These are phyloP conservation scores for Dacryopinax primogenitus DNA, from an alignment of 768 basidiomycete species.

Conservation along the genomic window DNA sequence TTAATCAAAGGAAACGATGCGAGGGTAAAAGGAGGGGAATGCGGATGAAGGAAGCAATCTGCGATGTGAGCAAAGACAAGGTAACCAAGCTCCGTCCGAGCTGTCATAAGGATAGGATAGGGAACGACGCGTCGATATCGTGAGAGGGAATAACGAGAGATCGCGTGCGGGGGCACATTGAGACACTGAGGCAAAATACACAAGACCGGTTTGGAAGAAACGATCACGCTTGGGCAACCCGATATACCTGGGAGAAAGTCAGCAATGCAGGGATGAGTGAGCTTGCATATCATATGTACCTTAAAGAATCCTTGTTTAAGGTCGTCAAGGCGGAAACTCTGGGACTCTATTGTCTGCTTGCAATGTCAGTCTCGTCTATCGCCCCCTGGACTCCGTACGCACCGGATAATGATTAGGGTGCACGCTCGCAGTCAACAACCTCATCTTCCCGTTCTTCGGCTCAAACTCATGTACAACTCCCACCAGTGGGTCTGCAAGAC, in stretches of 20 bases:
- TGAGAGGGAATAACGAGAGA: neutral
- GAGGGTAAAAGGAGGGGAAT: too few species aligned
- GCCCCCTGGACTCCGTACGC: slow-evolving; percentile 22
- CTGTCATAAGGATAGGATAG: neutral
- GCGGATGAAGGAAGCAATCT: too few species aligned
- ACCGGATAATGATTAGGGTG: slow-evolving; percentile 68
- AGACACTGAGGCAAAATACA: neutral
- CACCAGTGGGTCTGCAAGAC: slow-evolving; percentile 45
- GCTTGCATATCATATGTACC: slow-evolving; percentile 35
- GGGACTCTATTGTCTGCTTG: slow-evolving; percentile 51
- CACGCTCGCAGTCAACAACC: slow-evolving; percentile 75
- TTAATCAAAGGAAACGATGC: too few species aligned
- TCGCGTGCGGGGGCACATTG: neutral
- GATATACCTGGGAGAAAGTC: slow-evolving; percentile 21
- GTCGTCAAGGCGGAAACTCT: slow-evolving; percentile 82
- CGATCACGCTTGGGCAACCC: slow-evolving; percentile 23
- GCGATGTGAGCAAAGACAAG: neutral
- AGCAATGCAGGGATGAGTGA: neutral
- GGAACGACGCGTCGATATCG: neutral
- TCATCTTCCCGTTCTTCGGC: slow-evolving; percentile 72
- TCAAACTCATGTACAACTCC: slow-evolving; percentile 77
- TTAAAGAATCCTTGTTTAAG: slow-evolving; percentile 72
- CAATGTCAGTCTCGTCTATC: slow-evolving; percentile 13
- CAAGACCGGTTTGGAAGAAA: neutral
- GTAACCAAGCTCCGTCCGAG: neutral